These are phyloP conservation scores for Aechmea fasciata DNA, from an alignment of 176 grass and related monocot genomes.

Conservation along the genomic window DNA sequence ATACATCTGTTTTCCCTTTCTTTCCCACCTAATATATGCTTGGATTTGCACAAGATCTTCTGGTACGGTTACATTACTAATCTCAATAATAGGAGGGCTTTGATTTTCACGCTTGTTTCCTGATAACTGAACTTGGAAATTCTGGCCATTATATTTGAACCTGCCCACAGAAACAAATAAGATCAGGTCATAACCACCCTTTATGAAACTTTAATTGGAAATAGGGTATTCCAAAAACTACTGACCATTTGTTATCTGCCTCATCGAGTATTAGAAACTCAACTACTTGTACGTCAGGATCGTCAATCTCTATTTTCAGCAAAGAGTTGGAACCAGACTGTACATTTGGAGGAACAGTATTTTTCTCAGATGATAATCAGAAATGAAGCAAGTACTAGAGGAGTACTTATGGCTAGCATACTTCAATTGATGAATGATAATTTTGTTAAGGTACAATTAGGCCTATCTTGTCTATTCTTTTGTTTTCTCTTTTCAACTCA, in stretches of 20 bases:
- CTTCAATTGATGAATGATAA: too few relatives aligned
- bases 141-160: conserved; percentile 85
- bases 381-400: conserved; percentile 4
- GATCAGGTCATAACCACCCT: not conserved
- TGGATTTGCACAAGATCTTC: conserved; percentile 98
- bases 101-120: conserved; percentile 19
- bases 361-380: not conserved
- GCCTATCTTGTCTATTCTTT: too few relatives aligned
- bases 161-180: conserved; percentile 24
- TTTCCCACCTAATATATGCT: conserved; percentile 96
- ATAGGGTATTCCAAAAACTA: conserved; percentile 9
- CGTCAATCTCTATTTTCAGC: conserved; percentile 68
- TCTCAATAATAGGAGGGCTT: conserved; percentile 26
- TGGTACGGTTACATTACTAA: conserved; percentile 44
- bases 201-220: conserved; percentile 6
- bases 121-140: conserved; percentile 67
- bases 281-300: conserved; percentile 64
- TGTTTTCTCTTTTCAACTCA: too few relatives aligned
- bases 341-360: conserved; percentile 12
- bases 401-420: too few relatives aligned
- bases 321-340: conserved; percentile 72
- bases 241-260: conserved; percentile 76
- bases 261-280: conserved; percentile 84
- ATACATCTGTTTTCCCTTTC: conserved; percentile 83
- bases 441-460: too few relatives aligned